A percentile compares a stretch with the other conserved stretches of the same genome.
phyloP scores from a whole-genome alignment of 352 stramenopile genomes.

The Phytophthora hybrid region DNA sequence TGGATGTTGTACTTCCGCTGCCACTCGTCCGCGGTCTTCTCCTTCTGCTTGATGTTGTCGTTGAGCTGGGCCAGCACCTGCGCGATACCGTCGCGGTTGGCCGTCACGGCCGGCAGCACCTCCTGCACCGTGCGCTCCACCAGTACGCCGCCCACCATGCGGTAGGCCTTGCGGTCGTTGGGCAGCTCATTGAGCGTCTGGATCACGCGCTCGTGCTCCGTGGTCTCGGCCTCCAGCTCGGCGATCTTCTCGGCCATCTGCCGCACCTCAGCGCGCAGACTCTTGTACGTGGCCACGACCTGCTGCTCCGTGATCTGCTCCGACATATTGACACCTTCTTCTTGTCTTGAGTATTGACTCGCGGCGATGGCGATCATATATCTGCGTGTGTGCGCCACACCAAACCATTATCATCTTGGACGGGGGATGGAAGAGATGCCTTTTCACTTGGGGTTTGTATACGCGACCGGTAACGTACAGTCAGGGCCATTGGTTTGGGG shows the following conservation, averaged over 20 bases:
- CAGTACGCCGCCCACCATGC: conserved; percentile 96
- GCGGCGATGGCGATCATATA: conserved; percentile 1
- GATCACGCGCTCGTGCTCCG: conserved; percentile 87
- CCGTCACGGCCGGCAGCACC: conserved; percentile 93
- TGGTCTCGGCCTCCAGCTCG: conserved; percentile 85
- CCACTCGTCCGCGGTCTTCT: conserved; percentile 83
- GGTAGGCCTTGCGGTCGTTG: conserved; percentile 90
- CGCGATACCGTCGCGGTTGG: conserved; percentile 83
- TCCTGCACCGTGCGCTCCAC: conserved; percentile 97
- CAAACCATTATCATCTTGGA: conserved; percentile 11
- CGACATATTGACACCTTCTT: conserved; percentile 38
- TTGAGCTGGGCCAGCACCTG: conserved; percentile 81
- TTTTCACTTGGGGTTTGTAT: conserved; percentile 57
- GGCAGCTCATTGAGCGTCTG: conserved; percentile 81
- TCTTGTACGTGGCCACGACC: conserved; percentile 89
- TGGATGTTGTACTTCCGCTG: conserved; percentile 91
- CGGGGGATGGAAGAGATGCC: conserved; percentile 9
- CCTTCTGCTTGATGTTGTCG: conserved; percentile 87
- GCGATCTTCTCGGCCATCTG: conserved; percentile 88
- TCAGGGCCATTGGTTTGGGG: conserved; percentile 81
- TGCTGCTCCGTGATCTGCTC: conserved; percentile 87
- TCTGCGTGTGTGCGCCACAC: conserved; percentile 20
- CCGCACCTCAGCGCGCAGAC: conserved; percentile 82
- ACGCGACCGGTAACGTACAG: conserved; percentile 82
- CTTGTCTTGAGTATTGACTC: conserved; percentile 11